Base-by-base conservation (phyloP, 192 early-diverging fungal species). In the Radiomyces spectabilis region DNA sequence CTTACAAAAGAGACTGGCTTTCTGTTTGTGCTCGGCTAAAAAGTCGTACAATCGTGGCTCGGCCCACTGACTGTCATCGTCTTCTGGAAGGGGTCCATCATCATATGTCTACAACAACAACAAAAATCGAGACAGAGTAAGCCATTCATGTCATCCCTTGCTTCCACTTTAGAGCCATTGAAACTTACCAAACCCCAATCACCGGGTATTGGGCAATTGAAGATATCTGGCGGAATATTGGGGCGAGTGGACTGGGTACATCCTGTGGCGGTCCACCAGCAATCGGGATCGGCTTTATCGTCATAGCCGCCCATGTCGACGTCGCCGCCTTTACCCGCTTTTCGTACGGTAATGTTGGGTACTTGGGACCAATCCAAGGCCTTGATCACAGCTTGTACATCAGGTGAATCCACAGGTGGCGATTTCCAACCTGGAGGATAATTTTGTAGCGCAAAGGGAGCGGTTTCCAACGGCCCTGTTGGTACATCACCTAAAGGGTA, bases 1-100 rank as follows among this genome's bases (percentile, higher is more conserved):
- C 59, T 61, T 47, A 61, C 59, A 73, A 58, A 74, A 73, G 25
- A 73, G 48, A 31, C 63, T 69, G 13, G 71, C 71, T 37, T 65
- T 73, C 47, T 68, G 72, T 24, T 45, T 61, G 9, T 53, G 32
- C 1, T 42, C 51, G 32, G 68, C 71, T 30, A 68, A 44, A 13
- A 61, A 71, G 27, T 71, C 50, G 43, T 71, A 71, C 50, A 72
- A 30, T 31, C 34, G 9, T 55, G 25, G 68, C 38, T 64, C 62
- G 10, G 57, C 61, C 42, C 53, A 70, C 21, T 39, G 45, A 33
- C 22, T 21, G 40, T 39, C 40, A 15, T 54, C 38, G 27, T 61
- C 43, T 22, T 68, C 54, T 30, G 48, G 34, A 5, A 42, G 55
- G 15, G 69, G 69, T 6, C 69, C 69, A 48, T 71, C 69, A 27